Percentiles rank a stretch among this genome's conserved stretches.
phyloP scores from a whole-genome alignment of 441 rosid genomes.

The Oxalis stricta region DNA sequence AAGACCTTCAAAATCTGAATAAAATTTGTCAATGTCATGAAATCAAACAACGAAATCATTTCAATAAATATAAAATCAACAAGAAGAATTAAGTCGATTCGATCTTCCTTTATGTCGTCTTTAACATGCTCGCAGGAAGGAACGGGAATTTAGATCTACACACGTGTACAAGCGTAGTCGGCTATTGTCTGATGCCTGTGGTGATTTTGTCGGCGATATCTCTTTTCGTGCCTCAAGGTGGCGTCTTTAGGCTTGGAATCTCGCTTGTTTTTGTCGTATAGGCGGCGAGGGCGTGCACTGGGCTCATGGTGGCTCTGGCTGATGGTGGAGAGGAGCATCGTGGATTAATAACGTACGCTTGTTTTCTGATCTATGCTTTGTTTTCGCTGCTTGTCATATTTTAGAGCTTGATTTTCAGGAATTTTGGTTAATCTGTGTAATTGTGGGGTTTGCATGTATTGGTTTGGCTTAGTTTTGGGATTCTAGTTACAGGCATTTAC shows the following conservation, averaged over 20 bases:
- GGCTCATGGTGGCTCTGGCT: constrained; percentile 60
- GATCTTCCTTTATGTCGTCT: constrained; percentile 64
- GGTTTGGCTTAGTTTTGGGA: too few relatives aligned
- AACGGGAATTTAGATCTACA: constrained; percentile 77
- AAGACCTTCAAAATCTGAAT: constrained; percentile 85
- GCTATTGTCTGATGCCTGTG: constrained; percentile 79
- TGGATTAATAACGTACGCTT: constrained; percentile 73
- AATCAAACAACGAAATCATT: too few relatives aligned
- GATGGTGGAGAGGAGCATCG: constrained; percentile 91
- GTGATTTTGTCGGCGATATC: constrained; percentile 65
- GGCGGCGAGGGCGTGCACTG: constrained; percentile 73
- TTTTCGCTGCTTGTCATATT: constrained; percentile 90
- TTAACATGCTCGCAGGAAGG: constrained; percentile 86
- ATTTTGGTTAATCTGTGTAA: too few relatives aligned
- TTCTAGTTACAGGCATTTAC: too few relatives aligned
- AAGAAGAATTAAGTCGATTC: too few relatives aligned
- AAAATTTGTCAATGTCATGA: too few relatives aligned
- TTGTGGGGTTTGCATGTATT: too few relatives aligned
- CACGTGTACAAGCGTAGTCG: constrained; percentile 81
- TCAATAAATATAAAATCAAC: too few relatives aligned
- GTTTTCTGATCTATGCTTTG: constrained; percentile 77
- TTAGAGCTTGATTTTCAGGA: constrained; percentile 12
- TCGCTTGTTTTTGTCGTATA: constrained; percentile 61
- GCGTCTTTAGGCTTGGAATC: constrained; percentile 27
- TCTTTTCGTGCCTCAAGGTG: constrained; percentile 68